Percentiles rank a stretch among this genome's conserved stretches.
Evolutionary conservation across 345 rosid species (phyloP).

Genomic region (Brassica incana): DNA sequence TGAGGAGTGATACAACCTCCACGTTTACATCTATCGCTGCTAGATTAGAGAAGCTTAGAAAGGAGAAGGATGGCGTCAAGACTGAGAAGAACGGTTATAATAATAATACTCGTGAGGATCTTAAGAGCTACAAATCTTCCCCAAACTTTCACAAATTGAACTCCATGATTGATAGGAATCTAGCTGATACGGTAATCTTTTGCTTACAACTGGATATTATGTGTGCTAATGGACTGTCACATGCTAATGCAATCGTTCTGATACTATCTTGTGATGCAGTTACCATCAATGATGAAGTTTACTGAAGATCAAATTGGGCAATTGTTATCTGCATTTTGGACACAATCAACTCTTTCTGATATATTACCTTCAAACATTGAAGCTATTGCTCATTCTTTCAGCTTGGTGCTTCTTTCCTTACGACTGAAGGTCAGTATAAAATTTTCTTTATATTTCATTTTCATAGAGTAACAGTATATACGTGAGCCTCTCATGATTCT

Average conservation of each 20-base stretch:
- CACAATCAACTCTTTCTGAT: conserved; percentile 74
- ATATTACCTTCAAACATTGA: conserved; percentile 81
- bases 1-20: conserved; percentile 65
- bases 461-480: neutral
- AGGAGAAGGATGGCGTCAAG: conserved; percentile 63
- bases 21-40: conserved; percentile 68
- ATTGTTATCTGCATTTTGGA: conserved; percentile 86
- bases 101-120: conserved; percentile 35
- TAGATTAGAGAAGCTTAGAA: conserved; percentile 82
- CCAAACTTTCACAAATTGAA: conserved; percentile 65
- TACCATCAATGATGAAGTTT: conserved; percentile 52
- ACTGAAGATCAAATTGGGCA: conserved; percentile 89
- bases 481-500: conserved; percentile 6
- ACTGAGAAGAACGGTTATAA: conserved; percentile 47
- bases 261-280: conserved; percentile 48
- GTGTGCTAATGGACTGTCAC: neutral
- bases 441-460: no score
- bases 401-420: conserved; percentile 60
- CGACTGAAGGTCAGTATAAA: conserved; percentile 52
- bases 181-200: conserved; percentile 45
- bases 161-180: conserved; percentile 66
- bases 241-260: conserved; percentile 6
- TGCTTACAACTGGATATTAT: conserved; percentile 3
- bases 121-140: conserved; percentile 59
- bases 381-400: conserved; percentile 88